Evolutionary conservation across 352 stramenopile genomes (phyloP).

Genomic region (Pythium guiyangense): DNA sequence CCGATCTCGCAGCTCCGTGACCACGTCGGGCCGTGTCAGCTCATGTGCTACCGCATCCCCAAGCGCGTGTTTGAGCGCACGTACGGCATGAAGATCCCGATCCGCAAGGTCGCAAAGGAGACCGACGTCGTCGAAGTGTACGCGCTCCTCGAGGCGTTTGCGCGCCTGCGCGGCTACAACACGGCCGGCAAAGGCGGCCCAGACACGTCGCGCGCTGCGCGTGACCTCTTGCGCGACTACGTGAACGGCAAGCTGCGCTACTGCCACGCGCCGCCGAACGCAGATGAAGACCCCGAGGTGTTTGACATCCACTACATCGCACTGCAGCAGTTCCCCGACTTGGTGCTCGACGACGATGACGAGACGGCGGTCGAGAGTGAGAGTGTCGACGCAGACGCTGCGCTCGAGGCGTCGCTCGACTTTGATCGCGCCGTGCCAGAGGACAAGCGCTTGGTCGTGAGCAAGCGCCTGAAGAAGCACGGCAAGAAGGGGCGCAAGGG

Average conservation of each 20-base stretch:
- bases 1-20: conserved; percentile 98
- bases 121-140: conserved; percentile 79
- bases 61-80: conserved; percentile 94
- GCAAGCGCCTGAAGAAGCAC: conserved; percentile 90
- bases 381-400: conserved; percentile 13
- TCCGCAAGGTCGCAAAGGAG: conserved; percentile 60
- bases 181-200: conserved; percentile 92
- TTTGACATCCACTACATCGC: conserved; percentile 80
- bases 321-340: conserved; percentile 49
- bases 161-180: conserved; percentile 88
- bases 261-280: conserved; percentile 91
- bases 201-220: conserved; percentile 93
- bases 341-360: conserved; percentile 14
- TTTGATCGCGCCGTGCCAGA: conserved; percentile 69
- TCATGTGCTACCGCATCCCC: conserved; percentile 94
- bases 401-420: conserved; percentile 36
- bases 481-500: conserved; percentile 96
- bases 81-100: conserved; percentile 94
- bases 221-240: conserved; percentile 97
- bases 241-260: conserved; percentile 97
- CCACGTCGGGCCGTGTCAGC: conserved; percentile 89
- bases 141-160: conserved; percentile 74
- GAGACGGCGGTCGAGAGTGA: conserved; percentile 13
- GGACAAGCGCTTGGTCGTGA: conserved; percentile 55
- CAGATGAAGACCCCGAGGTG: conserved; percentile 32